Evolutionary conservation across 2,329 filamentous ascomycete species (phyloP).

Genomic region (Immersiporthe knoxdaviesiana): DNA sequence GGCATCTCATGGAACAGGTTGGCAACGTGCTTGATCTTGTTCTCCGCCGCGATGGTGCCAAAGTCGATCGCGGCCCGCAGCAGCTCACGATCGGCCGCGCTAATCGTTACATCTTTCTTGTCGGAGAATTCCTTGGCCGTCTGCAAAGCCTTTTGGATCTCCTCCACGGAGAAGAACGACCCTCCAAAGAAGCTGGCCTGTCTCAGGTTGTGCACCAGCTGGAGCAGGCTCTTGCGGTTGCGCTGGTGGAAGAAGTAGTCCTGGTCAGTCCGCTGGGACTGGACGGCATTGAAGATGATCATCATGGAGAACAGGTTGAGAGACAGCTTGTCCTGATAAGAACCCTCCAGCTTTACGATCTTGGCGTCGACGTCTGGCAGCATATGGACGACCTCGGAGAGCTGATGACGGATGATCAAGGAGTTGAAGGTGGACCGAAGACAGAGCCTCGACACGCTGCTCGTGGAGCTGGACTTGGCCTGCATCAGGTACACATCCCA

Average conservation of each 20-base stretch:
- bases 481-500: constrained; percentile 77
- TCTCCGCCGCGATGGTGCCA: constrained; percentile 62
- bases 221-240: constrained; percentile 67
- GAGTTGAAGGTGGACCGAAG: constrained; percentile 73
- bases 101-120: constrained; percentile 63
- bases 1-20: constrained; percentile 78
- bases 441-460: constrained; percentile 62
- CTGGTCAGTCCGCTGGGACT: constrained; percentile 78
- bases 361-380: constrained; percentile 76
- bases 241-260: constrained; percentile 89
- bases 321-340: constrained; percentile 80
- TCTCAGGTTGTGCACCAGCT: constrained; percentile 76
- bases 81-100: constrained; percentile 60
- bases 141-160: constrained; percentile 67
- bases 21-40: constrained; percentile 67
- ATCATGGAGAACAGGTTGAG: constrained; percentile 85
- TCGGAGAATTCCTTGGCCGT: constrained; percentile 69
- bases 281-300: constrained; percentile 83
- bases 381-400: constrained; percentile 69
- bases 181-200: constrained; percentile 86
- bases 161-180: constrained; percentile 69
- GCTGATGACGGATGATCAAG: constrained; percentile 78
- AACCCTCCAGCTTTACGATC: constrained; percentile 75
- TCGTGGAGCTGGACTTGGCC: constrained; percentile 52
- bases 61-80: constrained; percentile 68